These are phyloP conservation scores for Phytophthora palmivora DNA, from an alignment of 352 stramenopile genomes.

Conservation along the genomic window DNA sequence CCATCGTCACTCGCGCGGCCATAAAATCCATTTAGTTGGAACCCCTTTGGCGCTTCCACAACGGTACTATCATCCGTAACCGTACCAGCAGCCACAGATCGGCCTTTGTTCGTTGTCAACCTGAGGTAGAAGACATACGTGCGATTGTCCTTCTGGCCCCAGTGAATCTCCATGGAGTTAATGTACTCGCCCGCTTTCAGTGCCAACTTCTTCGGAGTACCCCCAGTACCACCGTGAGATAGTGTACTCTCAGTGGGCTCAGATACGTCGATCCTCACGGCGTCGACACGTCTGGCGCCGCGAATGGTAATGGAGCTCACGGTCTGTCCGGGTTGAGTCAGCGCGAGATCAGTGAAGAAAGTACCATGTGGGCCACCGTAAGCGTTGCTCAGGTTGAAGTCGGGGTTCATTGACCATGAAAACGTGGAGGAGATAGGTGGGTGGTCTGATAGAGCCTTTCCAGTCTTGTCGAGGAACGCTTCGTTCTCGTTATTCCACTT, in stretches of 20 bases:
- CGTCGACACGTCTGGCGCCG: constrained; percentile 41
- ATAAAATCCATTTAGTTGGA: constrained; percentile 27
- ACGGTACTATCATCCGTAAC: constrained; percentile 32
- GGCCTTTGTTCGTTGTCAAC: constrained; percentile 40
- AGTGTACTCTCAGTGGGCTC: constrained; percentile 40
- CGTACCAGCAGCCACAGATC: constrained; percentile 34
- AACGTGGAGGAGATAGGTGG: constrained; percentile 52
- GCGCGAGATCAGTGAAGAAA: constrained; percentile 45
- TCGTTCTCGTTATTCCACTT: constrained; percentile 55
- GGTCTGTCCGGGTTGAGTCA: constrained; percentile 31
- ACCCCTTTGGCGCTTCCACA: constrained; percentile 25
- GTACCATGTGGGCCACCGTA: constrained; percentile 49
- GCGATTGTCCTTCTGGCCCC: constrained; percentile 39
- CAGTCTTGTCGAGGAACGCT: constrained; percentile 42
- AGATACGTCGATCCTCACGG: constrained; percentile 43
- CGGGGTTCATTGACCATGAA: constrained; percentile 41
- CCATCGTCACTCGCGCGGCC: constrained; percentile 37
- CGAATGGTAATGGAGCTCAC: constrained; percentile 51
- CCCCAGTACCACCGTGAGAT: constrained; percentile 49
- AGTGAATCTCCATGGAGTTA: constrained; percentile 51
- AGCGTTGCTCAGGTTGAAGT: constrained; percentile 41
- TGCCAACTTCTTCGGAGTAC: constrained; percentile 39
- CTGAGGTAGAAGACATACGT: constrained; percentile 60
- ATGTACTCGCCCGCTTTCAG: constrained; percentile 53
- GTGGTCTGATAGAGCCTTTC: constrained; percentile 55